These are phyloP conservation scores for Populus tomentosa DNA, from an alignment of 441 rosid genomes.

Conservation along the genomic window DNA sequence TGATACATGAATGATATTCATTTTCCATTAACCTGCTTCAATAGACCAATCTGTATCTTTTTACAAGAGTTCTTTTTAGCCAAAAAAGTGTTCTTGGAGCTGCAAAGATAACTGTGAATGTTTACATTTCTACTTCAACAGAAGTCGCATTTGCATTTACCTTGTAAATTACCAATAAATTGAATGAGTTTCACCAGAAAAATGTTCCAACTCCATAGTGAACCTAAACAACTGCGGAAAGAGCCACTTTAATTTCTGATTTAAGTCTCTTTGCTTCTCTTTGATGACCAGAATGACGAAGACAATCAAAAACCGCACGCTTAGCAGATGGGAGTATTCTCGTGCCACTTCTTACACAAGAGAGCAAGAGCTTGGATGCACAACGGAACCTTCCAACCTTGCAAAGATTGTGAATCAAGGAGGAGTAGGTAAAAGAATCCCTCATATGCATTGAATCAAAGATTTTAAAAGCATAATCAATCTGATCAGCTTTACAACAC, in stretches of 20 bases:
- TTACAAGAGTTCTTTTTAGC: not conserved
- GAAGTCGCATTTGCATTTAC: not conserved
- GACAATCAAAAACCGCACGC: slow-evolving; percentile 63
- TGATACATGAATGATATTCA: not conserved
- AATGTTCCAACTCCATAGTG: not conserved
- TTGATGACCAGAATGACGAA: slow-evolving; percentile 43
- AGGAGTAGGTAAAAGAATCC: slow-evolving; percentile 73
- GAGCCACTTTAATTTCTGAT: slow-evolving; percentile 43
- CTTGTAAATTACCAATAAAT: not conserved
- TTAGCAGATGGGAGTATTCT: slow-evolving; percentile 55
- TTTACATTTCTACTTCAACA: not conserved
- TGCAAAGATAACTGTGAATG: not conserved
- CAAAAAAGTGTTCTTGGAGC: not conserved
- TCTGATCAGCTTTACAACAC: slow-evolving; percentile 54
- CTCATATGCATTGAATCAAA: slow-evolving; percentile 57
- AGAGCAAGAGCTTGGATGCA: slow-evolving; percentile 63
- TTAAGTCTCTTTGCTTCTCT: slow-evolving; percentile 54
- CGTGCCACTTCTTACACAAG: slow-evolving; percentile 55
- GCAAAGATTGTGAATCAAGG: slow-evolving; percentile 78
- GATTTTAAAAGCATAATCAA: slow-evolving; percentile 46
- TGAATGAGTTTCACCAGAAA: not conserved
- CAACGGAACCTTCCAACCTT: slow-evolving; percentile 48
- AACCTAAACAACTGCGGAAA: not conserved
- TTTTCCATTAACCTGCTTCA: not conserved
- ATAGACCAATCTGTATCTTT: not conserved